Evolutionary conservation across 2,329 filamentous ascomycete species (phyloP), one percentile per base, ranked within the genome.

Genomic region (Fusarium temperatum): DNA sequence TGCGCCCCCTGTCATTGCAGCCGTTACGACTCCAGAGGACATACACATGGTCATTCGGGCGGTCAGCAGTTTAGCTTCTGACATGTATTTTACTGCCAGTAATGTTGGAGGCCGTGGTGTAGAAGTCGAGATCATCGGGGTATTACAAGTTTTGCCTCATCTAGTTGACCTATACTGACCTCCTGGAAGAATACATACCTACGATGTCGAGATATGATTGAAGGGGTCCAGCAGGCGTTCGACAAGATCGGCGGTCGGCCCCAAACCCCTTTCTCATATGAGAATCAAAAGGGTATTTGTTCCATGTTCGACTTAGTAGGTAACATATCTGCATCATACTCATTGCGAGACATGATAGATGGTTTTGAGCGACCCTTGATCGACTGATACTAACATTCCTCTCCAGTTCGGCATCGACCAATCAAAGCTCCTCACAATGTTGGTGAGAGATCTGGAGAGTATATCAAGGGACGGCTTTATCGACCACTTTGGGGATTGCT

Each of bases 401-500:
- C 18, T 53, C 14, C 28, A 72, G 71, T 65, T 74, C 24, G 50
- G 30, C 14, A 50, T 58, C 15, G 35, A 61, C 26, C 63, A 74
- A 65, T 65, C 68, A 30, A 72, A 55, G 15, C 67, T 74, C 15
- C 18, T 61, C 10, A 44, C 64, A 12, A 36, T 51, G 11, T 41
- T 74, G 20, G 44, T 45, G 26, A 61, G 45, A 24, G 39, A 67
- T 22, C 36, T 39, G 8, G 32, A 50, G n/a, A 63, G 48, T n/a
- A 24, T 73, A 56, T 24, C 57, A 22, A 57, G 36, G 24, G 62
- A 62, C 24, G 61, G 62, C n/a, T 63, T 73, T 28, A 50, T 56
- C 30, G 44, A 62, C n/a, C 68, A 62, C 8, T 73, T 73, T 57
- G 53, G 60, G 28, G 56, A 72, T n/a, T 73, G 70, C 47, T 63